phyloP scores from a whole-genome alignment of 257 asterid species.

The Lycium ferocissimum region DNA sequence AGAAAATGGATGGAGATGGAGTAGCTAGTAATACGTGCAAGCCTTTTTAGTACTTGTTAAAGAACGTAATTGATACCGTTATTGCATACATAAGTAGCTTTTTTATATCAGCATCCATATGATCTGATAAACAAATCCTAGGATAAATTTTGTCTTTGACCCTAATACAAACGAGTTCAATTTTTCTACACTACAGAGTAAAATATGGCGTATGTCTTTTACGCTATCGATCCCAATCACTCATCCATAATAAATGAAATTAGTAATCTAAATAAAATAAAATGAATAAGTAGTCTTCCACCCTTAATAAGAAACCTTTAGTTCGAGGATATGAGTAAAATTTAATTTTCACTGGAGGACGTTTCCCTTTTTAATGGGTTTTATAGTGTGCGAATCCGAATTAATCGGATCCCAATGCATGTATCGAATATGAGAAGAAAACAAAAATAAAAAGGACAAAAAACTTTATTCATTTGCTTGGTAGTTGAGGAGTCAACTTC shows the following conservation, averaged over 20 bases:
- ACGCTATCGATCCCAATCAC: no score
- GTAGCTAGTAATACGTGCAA: not conserved
- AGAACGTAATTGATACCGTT: constrained; percentile 14
- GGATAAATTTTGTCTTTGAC: not conserved
- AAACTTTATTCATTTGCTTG: not conserved
- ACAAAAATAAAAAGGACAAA: not conserved
- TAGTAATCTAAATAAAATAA: no score
- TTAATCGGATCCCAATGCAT: not conserved
- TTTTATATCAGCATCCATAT: not conserved
- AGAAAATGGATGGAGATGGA: not conserved
- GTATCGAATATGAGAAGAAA: no score
- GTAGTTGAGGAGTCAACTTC: constrained; percentile 70
- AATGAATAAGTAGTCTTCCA: not conserved
- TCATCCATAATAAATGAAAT: no score
- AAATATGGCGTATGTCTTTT: no score
- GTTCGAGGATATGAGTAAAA: not conserved
- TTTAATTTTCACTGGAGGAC: no score
- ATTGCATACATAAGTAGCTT: not conserved
- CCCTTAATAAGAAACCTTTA: not conserved
- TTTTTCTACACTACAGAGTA: no score
- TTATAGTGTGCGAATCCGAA: not conserved
- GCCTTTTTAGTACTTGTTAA: not conserved
- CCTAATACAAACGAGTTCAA: not conserved
- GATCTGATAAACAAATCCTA: not conserved
- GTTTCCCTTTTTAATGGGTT: not conserved